These are phyloP conservation scores for Sisymbrium altissimum DNA, from an alignment of 345 rosid species.

Conservation along the genomic window DNA sequence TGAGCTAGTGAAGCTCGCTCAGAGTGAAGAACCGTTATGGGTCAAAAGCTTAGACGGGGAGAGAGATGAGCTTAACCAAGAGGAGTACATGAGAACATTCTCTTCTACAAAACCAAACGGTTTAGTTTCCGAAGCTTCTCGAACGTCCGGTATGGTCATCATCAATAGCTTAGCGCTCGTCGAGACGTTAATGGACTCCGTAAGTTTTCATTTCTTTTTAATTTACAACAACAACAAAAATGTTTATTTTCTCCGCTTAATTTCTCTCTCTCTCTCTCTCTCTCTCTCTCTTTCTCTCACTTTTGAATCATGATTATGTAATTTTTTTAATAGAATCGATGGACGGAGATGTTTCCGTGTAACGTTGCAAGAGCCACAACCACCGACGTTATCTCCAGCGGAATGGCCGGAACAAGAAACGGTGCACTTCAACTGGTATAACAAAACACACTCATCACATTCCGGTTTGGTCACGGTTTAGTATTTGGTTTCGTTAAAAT, in stretches of 20 bases:
- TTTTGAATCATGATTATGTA: background rate
- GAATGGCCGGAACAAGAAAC: constrained; percentile 49
- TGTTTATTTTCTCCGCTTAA: background rate
- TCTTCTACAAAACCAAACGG: constrained; percentile 43
- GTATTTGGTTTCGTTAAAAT: background rate
- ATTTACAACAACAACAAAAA: background rate
- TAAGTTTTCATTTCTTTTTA: constrained; percentile 23
- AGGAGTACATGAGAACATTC: constrained; percentile 55
- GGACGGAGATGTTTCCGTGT: constrained; percentile 67
- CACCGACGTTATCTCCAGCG: constrained; percentile 47
- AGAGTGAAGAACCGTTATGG: constrained; percentile 59
- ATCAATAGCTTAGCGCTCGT: constrained; percentile 57
- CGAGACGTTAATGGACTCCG: constrained; percentile 71
- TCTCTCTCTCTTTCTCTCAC: no score
- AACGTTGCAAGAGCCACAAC: constrained; percentile 52
- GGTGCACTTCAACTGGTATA: constrained; percentile 69
- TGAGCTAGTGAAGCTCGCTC: constrained; percentile 61
- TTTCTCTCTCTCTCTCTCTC: background rate
- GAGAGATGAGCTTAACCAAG: constrained; percentile 54
- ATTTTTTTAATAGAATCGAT: constrained; percentile 45
- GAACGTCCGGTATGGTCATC: constrained; percentile 49
- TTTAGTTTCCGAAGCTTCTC: constrained; percentile 51
- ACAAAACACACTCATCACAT: background rate
- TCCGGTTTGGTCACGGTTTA: background rate
- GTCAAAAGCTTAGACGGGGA: constrained; percentile 47